Conservation (phyloP, 75 land plant genomes). For the Sequoia sempervirens region DNA sequence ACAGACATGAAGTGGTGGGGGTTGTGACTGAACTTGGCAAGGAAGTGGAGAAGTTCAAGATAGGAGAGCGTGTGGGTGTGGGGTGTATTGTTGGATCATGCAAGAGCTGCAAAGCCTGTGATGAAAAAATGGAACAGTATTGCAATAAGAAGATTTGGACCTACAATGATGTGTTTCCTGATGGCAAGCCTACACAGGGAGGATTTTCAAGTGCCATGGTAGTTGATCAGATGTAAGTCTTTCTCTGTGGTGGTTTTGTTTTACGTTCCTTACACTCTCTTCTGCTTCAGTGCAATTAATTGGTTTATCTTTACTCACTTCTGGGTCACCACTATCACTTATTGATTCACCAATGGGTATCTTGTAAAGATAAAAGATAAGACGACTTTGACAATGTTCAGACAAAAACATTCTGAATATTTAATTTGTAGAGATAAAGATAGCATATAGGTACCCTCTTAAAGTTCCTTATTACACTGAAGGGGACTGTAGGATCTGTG, state of each 20-base stretch:
- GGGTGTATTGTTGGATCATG: slow-evolving; percentile 20
- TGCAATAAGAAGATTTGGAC: slow-evolving; percentile 49
- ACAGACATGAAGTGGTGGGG: slow-evolving; percentile 87
- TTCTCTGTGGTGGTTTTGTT: background rate
- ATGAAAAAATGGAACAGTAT: slow-evolving; percentile 66
- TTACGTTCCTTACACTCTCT: background rate
- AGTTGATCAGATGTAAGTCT: slow-evolving; percentile 59
- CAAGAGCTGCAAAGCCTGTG: slow-evolving; percentile 52
- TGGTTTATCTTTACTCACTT: background rate
- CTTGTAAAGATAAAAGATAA: background rate
- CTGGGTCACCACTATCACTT: background rate
- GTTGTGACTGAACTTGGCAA: slow-evolving; percentile 76
- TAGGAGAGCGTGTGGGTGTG: slow-evolving; percentile 68
- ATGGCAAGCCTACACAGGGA: slow-evolving; percentile 82
- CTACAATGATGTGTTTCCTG: slow-evolving; percentile 31
- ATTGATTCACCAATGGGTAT: background rate
- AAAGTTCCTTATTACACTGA: too few relatives aligned
- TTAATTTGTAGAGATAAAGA: too few relatives aligned
- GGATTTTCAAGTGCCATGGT: slow-evolving; percentile 77
- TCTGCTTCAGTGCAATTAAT: background rate
- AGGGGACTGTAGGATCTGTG: too few relatives aligned
- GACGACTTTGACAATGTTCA: background rate
- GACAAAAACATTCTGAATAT: background rate
- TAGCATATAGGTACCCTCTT: too few relatives aligned
- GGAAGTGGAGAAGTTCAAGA: slow-evolving; percentile 38